phyloP scores from a whole-genome alignment of 106 monocot genomes.

The Agapanthus africanus region DNA sequence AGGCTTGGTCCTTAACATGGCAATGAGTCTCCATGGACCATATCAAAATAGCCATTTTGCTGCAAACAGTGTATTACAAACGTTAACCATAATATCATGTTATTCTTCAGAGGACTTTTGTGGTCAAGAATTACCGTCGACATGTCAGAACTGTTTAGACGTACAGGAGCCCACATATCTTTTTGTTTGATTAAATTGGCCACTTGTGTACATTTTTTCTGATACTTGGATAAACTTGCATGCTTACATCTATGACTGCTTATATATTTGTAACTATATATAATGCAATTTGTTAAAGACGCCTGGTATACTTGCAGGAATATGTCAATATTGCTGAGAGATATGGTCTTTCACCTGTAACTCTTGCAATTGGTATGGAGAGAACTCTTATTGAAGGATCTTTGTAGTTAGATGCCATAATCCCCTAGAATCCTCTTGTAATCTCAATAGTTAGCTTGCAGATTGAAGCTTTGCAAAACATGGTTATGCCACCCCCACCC shows the following conservation, averaged over 20 bases:
- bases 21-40: neutral
- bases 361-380: conserved; percentile 71
- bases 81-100: neutral
- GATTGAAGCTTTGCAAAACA: too few relatives aligned
- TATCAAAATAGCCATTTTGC: neutral
- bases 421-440: neutral
- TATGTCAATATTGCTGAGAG: conserved; percentile 57
- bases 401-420: neutral
- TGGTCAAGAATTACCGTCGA: neutral
- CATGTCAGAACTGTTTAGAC: neutral
- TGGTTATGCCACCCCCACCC: too few relatives aligned
- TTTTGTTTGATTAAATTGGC: neutral
- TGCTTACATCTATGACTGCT: neutral
- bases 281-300: neutral
- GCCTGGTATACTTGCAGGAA: conserved; percentile 70
- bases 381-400: neutral
- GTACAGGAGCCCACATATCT: neutral
- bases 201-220: neutral
- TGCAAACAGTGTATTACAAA: neutral
- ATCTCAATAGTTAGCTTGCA: too few relatives aligned
- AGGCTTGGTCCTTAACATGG: neutral
- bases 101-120: neutral
- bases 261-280: neutral
- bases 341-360: conserved; percentile 54
- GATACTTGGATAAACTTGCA: neutral